Evolutionary conservation across 192 early-diverging fungal genomes (phyloP), one percentile per base, ranked within the genome.

Genomic region (Bifiguratus adelaidae): DNA sequence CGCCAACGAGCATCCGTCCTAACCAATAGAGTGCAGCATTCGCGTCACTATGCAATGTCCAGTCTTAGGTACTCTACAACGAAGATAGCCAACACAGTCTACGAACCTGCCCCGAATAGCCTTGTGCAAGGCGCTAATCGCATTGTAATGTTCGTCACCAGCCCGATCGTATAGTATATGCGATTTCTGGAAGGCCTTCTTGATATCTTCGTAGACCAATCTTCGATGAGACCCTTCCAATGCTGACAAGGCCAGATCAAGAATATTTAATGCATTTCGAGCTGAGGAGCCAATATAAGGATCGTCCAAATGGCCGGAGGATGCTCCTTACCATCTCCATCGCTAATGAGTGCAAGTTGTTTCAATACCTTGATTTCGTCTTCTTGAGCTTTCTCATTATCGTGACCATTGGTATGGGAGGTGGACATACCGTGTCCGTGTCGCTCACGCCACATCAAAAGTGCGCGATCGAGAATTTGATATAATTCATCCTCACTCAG

Each of bases 91-190:
- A 2, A 1, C n/a, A 5, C 28, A 19, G 8, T n/a, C 8, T 3
- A 7, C 45, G 40, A 62, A 76, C 73, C 73, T 65, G 42, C 90
- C 90, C n/a, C 90, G 81, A 22, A 92, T 70, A 49, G 79, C 83
- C 60, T 95, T 92, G 64, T 92, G 89, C 11, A 95, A 47, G 0
- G 91, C 91, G 41, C 86, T 89, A 32, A 95, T 92, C 4, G 85
- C 72, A 26, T 95, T 83, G 54, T 89, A 92, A 63, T 95, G 91
- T 53, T 91, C 82, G n/a, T 95, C 86, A 0, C 83, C 82, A 44
- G 81, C 76, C 9, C 73, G 67, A 48, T 90, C 88, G 54, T 95
- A 92, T 12, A 82, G 47, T n/a, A 90, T 50, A 43, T 88, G 84
- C 0, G 85, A 76, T 51, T 84, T 76, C 48, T 91, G 85, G 18